Evolutionary conservation across 78 protist genomes (phyloP), one percentile per base, ranked within the genome.

Genomic region (Planoprotostelium fungivorum): DNA sequence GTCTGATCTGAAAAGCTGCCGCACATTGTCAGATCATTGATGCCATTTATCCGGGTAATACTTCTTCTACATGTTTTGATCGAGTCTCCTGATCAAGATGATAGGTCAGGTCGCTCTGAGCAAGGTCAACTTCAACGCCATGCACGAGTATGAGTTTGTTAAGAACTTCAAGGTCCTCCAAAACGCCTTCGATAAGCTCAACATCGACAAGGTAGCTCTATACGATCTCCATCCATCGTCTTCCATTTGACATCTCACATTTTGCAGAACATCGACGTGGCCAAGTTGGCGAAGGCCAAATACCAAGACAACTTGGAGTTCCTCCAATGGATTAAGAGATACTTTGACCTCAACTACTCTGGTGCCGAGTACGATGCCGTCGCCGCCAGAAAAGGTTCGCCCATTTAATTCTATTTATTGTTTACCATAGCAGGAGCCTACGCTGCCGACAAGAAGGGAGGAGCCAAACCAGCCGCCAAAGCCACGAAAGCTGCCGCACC

Each of bases 271-370:
- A 89, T 97, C 63, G 96, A 95, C 1, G 96, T 98, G n/a, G 92
- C 93, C 28, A 86, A 91, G 37, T 86, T 98, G 29, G 89, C 94
- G 34, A 96, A 97, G 86, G 95, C 96, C 38, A 93, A 93, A 34
- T 96, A 92, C 89, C 98, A 97, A 91, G 98, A 96, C 83, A 97
- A 96, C 90, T 94, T 98, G 1, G 99, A 98, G 36, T 96, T 98
- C 89, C 84, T 92, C 29, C 99, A 98, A 88, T 98, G 99, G 99
- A 84, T 98, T 86, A 96, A 97, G 86, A 83, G 91, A 34, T 97
- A 84, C 38, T 96, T 89, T 35, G 96, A 94, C 83, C 89, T 34
- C 34, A 63, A 84, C 89, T 87, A 94, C 87, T 39, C 34, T 37
- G 94, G 94, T n/a, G 90, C 83, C 39, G 90, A 90, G 83, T 93